phyloP scores from a whole-genome alignment of 2,329 filamentous ascomycete species.

The Trichoderma sp. region DNA sequence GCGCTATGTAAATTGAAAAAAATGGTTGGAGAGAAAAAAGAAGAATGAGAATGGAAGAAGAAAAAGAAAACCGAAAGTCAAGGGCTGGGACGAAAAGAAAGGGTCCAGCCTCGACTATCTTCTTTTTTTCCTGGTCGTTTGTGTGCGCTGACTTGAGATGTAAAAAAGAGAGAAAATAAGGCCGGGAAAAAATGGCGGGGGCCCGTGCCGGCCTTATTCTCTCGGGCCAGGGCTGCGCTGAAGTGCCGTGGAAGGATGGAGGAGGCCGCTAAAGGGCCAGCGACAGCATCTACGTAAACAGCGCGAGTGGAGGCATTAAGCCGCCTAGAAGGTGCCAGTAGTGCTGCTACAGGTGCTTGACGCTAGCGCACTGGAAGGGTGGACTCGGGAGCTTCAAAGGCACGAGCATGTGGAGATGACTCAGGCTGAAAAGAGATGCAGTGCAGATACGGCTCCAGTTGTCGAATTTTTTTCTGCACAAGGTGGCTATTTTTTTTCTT shows the following conservation, averaged over 20 bases:
- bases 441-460: background rate
- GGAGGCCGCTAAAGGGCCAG: slow-evolving; percentile 2
- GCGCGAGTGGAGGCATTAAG: background rate
- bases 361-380: slow-evolving; percentile 7
- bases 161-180: slow-evolving; percentile 26
- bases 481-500: background rate
- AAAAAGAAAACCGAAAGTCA: slow-evolving; percentile 4
- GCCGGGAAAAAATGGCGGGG: slow-evolving; percentile 19
- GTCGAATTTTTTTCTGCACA: background rate
- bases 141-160: slow-evolving; percentile 20
- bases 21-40: slow-evolving; percentile 15
- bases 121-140: background rate
- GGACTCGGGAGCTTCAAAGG: slow-evolving; percentile 11
- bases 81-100: slow-evolving; percentile 23
- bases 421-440: background rate
- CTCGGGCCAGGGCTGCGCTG: background rate
- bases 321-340: slow-evolving; percentile 7
- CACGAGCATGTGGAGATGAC: slow-evolving; percentile 18
- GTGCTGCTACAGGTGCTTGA: background rate
- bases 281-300: background rate
- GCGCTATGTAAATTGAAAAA: slow-evolving; percentile 54
- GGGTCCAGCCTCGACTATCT: slow-evolving; percentile 24
- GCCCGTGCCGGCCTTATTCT: slow-evolving; percentile 31
- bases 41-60: background rate
- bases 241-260: background rate